Evolutionary conservation across 1,139 yeast species (phyloP).

Genomic region (Diutina catenulata): DNA sequence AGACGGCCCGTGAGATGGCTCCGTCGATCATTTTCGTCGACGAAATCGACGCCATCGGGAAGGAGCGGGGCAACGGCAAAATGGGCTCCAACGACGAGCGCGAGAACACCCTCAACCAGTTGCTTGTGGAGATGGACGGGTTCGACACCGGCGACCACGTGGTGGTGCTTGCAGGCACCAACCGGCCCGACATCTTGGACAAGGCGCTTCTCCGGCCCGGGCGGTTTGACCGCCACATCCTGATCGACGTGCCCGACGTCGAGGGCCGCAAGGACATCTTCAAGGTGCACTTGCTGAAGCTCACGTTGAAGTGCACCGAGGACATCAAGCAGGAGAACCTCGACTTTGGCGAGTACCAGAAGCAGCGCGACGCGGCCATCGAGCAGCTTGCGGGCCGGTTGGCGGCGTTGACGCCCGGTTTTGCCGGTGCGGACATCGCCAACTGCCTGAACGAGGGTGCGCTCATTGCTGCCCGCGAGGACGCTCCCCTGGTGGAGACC

Average conservation of each 20-base stretch:
- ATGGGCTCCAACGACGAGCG: conserved; percentile 70
- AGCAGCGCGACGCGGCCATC: conserved; percentile 15
- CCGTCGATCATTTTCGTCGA: conserved; percentile 74
- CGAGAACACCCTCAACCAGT: conserved; percentile 69
- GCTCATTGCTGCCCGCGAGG: conserved; percentile 52
- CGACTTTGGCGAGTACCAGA: conserved; percentile 37
- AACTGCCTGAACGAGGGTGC: conserved; percentile 81
- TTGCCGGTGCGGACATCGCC: conserved; percentile 80
- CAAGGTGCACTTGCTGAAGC: conserved; percentile 52
- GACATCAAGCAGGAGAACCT: conserved; percentile 30
- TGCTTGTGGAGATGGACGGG: conserved; percentile 80
- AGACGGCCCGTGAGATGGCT: conserved; percentile 70
- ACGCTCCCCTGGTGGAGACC: conserved; percentile 31
- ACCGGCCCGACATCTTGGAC: conserved; percentile 69
- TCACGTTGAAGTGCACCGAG: conserved; percentile 30
- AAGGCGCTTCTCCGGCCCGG: conserved; percentile 75
- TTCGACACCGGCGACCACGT: conserved; percentile 65
- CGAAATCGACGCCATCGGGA: conserved; percentile 81
- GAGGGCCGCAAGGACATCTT: conserved; percentile 71
- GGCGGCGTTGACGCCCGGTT: conserved; percentile 74
- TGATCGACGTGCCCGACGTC: conserved; percentile 64
- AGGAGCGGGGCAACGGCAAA: conserved; percentile 50
- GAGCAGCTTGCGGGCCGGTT: conserved; percentile 51
- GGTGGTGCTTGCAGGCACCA: conserved; percentile 75
- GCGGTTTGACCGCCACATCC: conserved; percentile 69